These are phyloP conservation scores for Epichloe gansuensis DNA, from an alignment of 2,329 filamentous ascomycete species.

Conservation along the genomic window DNA sequence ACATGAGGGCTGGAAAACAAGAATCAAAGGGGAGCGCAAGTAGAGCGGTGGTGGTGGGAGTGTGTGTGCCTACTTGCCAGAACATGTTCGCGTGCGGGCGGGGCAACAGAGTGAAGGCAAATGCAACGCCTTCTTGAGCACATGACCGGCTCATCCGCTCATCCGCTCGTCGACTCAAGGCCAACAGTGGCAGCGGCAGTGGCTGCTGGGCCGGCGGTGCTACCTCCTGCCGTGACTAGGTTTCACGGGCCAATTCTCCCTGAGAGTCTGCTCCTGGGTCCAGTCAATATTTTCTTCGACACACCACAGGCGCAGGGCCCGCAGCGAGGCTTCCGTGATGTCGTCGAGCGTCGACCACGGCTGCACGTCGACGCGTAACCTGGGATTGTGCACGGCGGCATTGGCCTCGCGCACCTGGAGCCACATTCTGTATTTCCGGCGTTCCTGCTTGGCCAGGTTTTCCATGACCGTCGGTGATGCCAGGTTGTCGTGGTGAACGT, in stretches of 20 bases:
- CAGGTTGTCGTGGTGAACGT: slow-evolving; percentile 13
- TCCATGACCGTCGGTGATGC: slow-evolving; percentile 8
- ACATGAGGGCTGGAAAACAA: not conserved
- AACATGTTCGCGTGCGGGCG: too few relatives aligned
- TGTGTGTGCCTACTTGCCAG: too few relatives aligned
- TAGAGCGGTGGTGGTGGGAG: not conserved
- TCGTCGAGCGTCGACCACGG: slow-evolving; percentile 35
- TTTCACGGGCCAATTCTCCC: slow-evolving; percentile 12
- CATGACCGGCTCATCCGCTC: too few relatives aligned
- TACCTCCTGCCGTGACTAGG: not conserved
- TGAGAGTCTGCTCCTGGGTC: slow-evolving; percentile 25
- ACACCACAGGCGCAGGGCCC: slow-evolving; percentile 31
- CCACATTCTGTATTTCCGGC: slow-evolving; percentile 17
- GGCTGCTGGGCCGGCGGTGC: not conserved
- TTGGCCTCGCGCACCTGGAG: slow-evolving; percentile 19
- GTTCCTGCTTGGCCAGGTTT: slow-evolving; percentile 15
- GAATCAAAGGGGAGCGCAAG: not conserved
- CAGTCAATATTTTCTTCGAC: slow-evolving; percentile 33
- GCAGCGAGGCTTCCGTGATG: slow-evolving; percentile 25
- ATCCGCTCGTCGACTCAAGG: too few relatives aligned
- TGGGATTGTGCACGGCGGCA: slow-evolving; percentile 16
- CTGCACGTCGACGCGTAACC: slow-evolving; percentile 20
- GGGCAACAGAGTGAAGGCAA: not conserved
- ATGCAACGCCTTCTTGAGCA: too few relatives aligned
- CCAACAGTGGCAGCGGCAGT: not conserved